Evolutionary conservation across 2,329 filamentous ascomycete species (phyloP).

Genomic region (Chrysoporthe austroafricana): DNA sequence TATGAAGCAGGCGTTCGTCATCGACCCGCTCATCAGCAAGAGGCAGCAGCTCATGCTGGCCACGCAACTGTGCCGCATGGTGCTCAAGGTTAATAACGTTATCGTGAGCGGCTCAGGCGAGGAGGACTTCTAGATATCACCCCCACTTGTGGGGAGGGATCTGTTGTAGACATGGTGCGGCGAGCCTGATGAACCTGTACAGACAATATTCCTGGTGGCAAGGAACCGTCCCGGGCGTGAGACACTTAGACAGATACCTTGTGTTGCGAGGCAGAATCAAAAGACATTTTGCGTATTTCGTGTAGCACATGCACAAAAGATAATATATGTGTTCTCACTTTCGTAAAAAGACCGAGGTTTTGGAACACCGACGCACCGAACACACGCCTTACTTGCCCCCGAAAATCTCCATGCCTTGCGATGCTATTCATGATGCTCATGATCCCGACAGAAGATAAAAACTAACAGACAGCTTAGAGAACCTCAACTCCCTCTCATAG

Average conservation of each 20-base stretch:
- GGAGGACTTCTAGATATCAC: conserved; percentile 73
- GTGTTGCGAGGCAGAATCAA: conserved; percentile 7
- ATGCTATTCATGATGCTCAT: too few relatives aligned
- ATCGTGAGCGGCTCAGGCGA: conserved; percentile 88
- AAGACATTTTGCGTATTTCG: background rate
- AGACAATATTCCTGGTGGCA: conserved; percentile 7
- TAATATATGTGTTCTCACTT: too few relatives aligned
- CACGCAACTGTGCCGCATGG: conserved; percentile 97
- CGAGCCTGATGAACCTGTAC: conserved; percentile 17
- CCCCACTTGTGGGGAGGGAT: background rate
- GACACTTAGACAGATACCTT: conserved; percentile 20
- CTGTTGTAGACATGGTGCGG: background rate
- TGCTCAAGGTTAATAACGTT: conserved; percentile 95
- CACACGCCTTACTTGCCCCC: too few relatives aligned
- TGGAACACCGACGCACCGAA: too few relatives aligned
- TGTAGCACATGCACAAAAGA: too few relatives aligned
- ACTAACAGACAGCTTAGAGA: too few relatives aligned
- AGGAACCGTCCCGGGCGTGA: conserved; percentile 3
- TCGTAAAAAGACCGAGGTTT: too few relatives aligned
- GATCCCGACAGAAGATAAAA: too few relatives aligned
- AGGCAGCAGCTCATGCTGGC: conserved; percentile 94
- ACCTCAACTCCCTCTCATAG: too few relatives aligned
- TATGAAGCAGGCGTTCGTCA: conserved; percentile 98
- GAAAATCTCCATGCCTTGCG: too few relatives aligned
- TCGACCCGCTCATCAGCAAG: conserved; percentile 97